Base-by-base conservation (phyloP, 176 grass and related monocot species). In the Oryza officinalis region DNA sequence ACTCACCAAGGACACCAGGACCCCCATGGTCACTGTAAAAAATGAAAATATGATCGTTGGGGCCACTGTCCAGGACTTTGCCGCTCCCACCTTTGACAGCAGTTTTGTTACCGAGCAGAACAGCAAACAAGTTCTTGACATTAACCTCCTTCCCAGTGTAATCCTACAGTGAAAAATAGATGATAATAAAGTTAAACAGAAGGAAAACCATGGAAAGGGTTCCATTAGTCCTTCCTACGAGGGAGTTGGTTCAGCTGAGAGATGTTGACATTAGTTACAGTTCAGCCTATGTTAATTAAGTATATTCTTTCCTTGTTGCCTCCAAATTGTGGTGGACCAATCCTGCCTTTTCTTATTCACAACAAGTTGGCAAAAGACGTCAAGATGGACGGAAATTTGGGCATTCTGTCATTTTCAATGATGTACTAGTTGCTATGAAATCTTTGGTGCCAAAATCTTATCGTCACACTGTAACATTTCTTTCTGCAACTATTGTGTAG, bases 21-120 rank as follows among this genome's bases (percentile, higher is more conserved):
- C 93, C 96, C 15, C 96, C 96, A 68, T 99, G 96, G 75, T 99
- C 96, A 83, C 91, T 92, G 84, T 92, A 99, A 75, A 89, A 99
- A 54, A 99, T 80, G 71, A 99, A 99, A 77, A 99, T 99, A 83
- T 94, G 96, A 86, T 99, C 96, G 82, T 96, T 87, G 52, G 93
- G 96, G 59, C 93, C 91, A 79, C 96, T 99, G 76, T 94, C 83
- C 35, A 99, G 77, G 10, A 99, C 96, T 84, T 99, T 99, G 50
- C 91, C 96, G 5, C 91, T 99, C 81, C 96, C 96, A 81, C 96
- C 96, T 67, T 61, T 86, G 18, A 99, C 72, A 80, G 93, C 93
- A 26, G 87, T 91, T 80, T 94, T 99, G 81, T 96, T 72, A 54
- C 93, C 96, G 78, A 99, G 94, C 26, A 99, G 80, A 79, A 99